Base-by-base conservation (phyloP, 768 basidiomycete species). In the Clathrus columnatus region DNA sequence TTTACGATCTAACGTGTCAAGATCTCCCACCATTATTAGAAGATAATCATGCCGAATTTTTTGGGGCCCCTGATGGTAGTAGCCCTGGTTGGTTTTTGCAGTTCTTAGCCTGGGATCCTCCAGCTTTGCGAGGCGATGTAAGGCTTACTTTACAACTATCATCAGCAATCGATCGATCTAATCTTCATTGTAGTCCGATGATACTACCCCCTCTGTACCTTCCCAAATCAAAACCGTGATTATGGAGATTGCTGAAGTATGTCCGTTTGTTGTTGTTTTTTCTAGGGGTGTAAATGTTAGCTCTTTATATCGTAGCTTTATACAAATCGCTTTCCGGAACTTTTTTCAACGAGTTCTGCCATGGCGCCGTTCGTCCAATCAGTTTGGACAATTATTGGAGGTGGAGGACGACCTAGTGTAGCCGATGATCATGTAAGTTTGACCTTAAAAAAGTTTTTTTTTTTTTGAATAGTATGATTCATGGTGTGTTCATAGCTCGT, bases 1-100 rank as follows among this genome's bases (percentile, higher is more conserved):
- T 86, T 73, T 87, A 93, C 63, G 96, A 98, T 68, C 81, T 99
- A 60, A 92, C 87, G 1, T 89, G 88, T 61, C 95, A 98, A 60
- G 96, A 99, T 70, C 75, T 98, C 17, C 96, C 94, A 4, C 91
- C 92, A 14, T 86, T 84, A 60, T 84, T 99, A 62, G 96, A 99
- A 66, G 96, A 98, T 63, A 74, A 82, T 24, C 82, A 93, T 57
- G 73, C 77, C 18, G 80, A 86, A 58, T 96, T 95, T 67, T 96
- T 97, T 68, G 83, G 76, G 3, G 73, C 82, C 1, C 71, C 71
- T 0, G 71, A 68, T 2, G 88, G 88, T 1, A 55, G 44, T 29
- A 61, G 63, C 11, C 62, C 64, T 14, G 73, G 71, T 10, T 83
- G 82, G 73, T 87, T 97, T 65, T 81, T 91, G 57, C 79, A 77